A percentile compares a stretch with the other conserved stretches of the same genome.
These are phyloP conservation scores for Candida boidinii DNA, from an alignment of 805 yeast genomes.

Conservation along the genomic window DNA sequence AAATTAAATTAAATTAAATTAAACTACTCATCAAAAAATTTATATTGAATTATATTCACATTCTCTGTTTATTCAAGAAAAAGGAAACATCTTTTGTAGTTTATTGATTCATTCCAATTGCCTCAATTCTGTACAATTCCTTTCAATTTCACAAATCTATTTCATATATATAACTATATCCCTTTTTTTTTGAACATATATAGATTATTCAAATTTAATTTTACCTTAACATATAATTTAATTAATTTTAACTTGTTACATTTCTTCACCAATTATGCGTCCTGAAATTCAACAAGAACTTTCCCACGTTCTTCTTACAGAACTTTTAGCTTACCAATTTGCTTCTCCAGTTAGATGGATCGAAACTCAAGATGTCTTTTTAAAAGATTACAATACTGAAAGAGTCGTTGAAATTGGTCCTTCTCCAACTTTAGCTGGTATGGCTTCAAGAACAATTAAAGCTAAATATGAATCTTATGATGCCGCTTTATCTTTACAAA, in stretches of 20 bases:
- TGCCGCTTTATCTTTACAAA: conserved; percentile 87
- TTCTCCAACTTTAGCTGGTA: conserved; percentile 96
- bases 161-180: no score
- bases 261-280: conserved; percentile 36
- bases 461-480: conserved; percentile 96
- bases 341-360: conserved; percentile 99
- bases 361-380: conserved; percentile 96
- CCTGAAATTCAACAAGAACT: conserved; percentile 98
- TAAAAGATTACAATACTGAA: conserved; percentile 90
- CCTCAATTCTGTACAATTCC: no score
- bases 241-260: not conserved
- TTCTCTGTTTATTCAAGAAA: no score
- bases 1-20: no score
- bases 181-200: not conserved
- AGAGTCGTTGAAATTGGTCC: conserved; percentile 98
- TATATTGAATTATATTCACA: no score
- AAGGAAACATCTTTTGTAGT: no score
- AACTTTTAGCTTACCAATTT: conserved; percentile 94
- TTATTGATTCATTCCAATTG: no score
- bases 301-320: conserved; percentile 90
- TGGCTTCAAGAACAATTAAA: conserved; percentile 94
- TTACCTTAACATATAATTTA: not conserved
- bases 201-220: not conserved
- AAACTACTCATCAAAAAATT: no score
- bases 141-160: no score